Evolutionary conservation across 164 flowering plant genomes (phyloP).

Genomic region (Piper betle): DNA sequence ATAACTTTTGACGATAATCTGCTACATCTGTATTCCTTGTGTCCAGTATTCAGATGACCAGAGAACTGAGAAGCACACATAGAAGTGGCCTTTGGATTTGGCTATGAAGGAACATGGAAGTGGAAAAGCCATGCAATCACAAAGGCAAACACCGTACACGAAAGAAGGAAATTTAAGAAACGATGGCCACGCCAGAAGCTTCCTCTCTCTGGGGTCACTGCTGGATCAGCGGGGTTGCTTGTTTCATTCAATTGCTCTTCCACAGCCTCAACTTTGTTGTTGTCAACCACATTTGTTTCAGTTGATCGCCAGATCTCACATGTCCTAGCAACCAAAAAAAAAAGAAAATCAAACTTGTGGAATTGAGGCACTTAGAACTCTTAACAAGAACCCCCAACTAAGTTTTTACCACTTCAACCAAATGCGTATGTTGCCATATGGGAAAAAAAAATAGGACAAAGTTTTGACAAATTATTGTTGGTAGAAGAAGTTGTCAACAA

Average conservation of each 20-base stretch:
- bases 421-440: too few relatives aligned
- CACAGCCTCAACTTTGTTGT: constrained; percentile 30
- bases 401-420: too few relatives aligned
- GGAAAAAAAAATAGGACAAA: too few relatives aligned
- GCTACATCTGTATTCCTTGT: too few relatives aligned
- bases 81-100: too few relatives aligned
- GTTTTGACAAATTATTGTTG: too few relatives aligned
- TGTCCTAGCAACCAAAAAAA: constrained; percentile 32
- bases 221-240: constrained; percentile 13
- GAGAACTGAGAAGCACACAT: neutral
- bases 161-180: constrained; percentile 68
- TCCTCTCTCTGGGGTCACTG: constrained; percentile 28
- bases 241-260: constrained; percentile 35
- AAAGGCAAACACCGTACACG: constrained; percentile 88
- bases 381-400: neutral
- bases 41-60: neutral
- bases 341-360: neutral
- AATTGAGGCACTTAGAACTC: neutral
- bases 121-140: constrained; percentile 94
- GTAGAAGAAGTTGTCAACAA: too few relatives aligned
- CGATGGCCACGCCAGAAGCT: constrained; percentile 78
- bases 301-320: constrained; percentile 77
- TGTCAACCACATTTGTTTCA: constrained; percentile 57
- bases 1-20: too few relatives aligned
- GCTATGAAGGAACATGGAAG: constrained; percentile 63